Percentiles rank a stretch among this genome's conserved stretches.
These are phyloP conservation scores for Cladophialophora psammophila DNA, from an alignment of 2,329 filamentous ascomycete species.

Conservation along the genomic window DNA sequence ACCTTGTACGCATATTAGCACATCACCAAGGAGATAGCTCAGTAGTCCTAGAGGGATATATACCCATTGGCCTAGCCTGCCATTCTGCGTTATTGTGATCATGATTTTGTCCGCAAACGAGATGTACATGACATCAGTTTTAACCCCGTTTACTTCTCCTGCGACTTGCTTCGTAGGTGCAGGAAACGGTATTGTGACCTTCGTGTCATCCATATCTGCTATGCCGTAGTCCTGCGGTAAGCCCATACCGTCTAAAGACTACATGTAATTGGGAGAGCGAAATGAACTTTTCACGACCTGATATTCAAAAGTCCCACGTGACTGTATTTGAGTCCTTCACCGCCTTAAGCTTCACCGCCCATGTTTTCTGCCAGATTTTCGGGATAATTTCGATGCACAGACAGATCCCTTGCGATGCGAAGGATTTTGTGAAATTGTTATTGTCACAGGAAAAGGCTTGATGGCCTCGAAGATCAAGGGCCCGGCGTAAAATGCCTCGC, in stretches of 20 bases:
- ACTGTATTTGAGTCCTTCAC: neutral
- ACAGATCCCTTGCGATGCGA: neutral
- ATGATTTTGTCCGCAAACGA: conserved; percentile 90
- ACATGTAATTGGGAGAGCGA: neutral
- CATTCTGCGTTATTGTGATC: conserved; percentile 85
- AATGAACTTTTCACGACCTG: neutral
- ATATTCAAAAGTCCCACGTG: neutral
- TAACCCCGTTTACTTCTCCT: conserved; percentile 69
- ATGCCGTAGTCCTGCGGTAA: conserved; percentile 30
- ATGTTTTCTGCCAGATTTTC: conserved; percentile 6
- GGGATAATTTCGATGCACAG: neutral
- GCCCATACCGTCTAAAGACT: conserved; percentile 20
- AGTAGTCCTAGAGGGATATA: conserved; percentile 34
- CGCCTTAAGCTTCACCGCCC: conserved; percentile 13
- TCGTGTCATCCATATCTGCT: conserved; percentile 33
- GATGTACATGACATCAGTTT: conserved; percentile 75
- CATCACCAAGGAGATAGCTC: conserved; percentile 39
- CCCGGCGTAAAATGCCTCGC: conserved; percentile 49
- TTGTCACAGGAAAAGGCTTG: neutral
- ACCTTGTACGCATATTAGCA: conserved; percentile 40
- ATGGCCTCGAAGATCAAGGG: neutral
- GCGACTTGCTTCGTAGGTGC: conserved; percentile 66
- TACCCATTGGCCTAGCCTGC: conserved; percentile 91
- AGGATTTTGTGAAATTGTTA: neutral
- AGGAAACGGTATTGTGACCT: conserved; percentile 66